phyloP scores from a whole-genome alignment of 108 stramenopile species.

The Aureococcus anophagefferens region DNA sequence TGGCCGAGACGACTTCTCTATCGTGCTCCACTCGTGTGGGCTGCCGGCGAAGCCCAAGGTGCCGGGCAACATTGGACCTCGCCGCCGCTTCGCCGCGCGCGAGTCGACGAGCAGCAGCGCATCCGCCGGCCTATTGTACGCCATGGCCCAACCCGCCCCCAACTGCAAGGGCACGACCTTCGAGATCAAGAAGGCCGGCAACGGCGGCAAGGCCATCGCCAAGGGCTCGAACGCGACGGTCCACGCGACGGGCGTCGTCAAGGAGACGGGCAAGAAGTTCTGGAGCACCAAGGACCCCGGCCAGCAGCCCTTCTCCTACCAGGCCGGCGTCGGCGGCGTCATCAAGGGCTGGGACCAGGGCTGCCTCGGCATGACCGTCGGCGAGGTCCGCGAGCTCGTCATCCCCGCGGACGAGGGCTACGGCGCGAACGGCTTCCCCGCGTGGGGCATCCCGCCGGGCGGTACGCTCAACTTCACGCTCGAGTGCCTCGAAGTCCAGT shows the following conservation, averaged over 20 bases:
- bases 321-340: constrained; percentile 17
- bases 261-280: constrained; percentile 19
- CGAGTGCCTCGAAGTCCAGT: constrained; percentile 8
- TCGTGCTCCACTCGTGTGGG: too few species aligned
- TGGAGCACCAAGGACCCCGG: constrained; percentile 30
- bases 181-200: neutral
- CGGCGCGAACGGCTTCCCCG: constrained; percentile 25
- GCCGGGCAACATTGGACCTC: too few species aligned
- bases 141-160: too few species aligned
- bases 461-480: constrained; percentile 15
- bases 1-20: too few species aligned
- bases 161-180: neutral
- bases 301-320: constrained; percentile 20
- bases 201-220: neutral
- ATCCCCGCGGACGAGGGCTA: constrained; percentile 23
- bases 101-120: too few species aligned
- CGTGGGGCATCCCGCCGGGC: constrained; percentile 24
- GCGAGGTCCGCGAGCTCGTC: neutral
- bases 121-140: too few species aligned
- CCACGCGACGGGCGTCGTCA: constrained; percentile 10
- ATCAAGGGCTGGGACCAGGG: constrained; percentile 31
- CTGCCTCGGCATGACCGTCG: constrained; percentile 10
- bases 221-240: constrained; percentile 6
- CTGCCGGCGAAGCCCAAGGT: too few species aligned
- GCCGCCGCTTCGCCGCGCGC: too few species aligned